phyloP scores from a whole-genome alignment of 768 basidiomycete species.

The Phylloporus arenicola region DNA sequence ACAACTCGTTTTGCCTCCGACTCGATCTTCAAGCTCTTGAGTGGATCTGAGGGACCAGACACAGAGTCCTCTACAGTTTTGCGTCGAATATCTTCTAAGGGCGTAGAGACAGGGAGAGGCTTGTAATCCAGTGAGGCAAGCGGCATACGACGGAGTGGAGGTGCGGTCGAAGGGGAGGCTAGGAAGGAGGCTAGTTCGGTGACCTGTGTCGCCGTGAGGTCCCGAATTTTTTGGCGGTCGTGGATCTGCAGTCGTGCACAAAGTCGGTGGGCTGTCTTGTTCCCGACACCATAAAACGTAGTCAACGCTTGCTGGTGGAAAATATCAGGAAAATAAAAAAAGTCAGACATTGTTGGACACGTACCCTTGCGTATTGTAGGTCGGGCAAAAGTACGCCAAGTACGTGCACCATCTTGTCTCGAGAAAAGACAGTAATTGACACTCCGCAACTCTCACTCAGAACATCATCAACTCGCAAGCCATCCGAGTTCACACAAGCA shows the following conservation, averaged over 20 bases:
- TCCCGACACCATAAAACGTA: constrained; percentile 84
- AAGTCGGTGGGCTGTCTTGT: constrained; percentile 66
- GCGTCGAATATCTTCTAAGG: constrained; percentile 26
- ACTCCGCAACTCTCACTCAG: constrained; percentile 21
- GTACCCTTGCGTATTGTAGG: constrained; percentile 67
- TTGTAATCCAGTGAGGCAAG: constrained; percentile 53
- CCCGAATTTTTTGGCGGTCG: constrained; percentile 71
- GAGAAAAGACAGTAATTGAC: constrained; percentile 9
- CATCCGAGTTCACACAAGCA: constrained; percentile 10
- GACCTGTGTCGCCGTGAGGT: constrained; percentile 81
- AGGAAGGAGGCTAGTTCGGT: constrained; percentile 92
- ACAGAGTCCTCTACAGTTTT: constrained; percentile 30
- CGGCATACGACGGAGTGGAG: constrained; percentile 59
- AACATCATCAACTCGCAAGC: constrained; percentile 1
- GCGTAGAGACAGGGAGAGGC: constrained; percentile 40
- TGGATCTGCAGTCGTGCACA: constrained; percentile 93
- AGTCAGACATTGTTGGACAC: constrained; percentile 18
- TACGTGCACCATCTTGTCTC: constrained; percentile 77
- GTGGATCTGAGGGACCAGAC: constrained; percentile 47
- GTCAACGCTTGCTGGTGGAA: constrained; percentile 76
- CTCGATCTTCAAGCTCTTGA: constrained; percentile 79
- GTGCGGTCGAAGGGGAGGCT: constrained; percentile 77
- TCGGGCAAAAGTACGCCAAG: constrained; percentile 83
- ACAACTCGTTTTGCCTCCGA: constrained; percentile 77
- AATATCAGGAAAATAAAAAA: not conserved